These are phyloP conservation scores for Inga laurina DNA, from an alignment of 306 rosid species.

Conservation along the genomic window DNA sequence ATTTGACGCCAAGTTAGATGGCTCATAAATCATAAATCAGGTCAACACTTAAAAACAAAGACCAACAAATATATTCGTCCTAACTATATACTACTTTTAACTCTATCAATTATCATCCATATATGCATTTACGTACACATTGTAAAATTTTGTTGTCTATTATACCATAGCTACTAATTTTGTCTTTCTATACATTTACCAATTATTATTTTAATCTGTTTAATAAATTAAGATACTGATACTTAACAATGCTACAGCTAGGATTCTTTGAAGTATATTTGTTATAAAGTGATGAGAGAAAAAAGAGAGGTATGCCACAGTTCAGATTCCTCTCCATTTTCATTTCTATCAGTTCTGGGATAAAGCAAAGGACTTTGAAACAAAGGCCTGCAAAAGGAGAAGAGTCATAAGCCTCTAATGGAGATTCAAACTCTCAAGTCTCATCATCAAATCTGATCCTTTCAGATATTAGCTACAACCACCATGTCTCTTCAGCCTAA, in stretches of 20 bases:
- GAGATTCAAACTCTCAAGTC: background rate
- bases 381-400: background rate
- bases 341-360: background rate
- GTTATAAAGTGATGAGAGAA: background rate
- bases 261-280: background rate
- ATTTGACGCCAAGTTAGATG: too few species aligned
- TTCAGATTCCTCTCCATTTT: background rate
- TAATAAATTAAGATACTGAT: background rate
- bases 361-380: background rate
- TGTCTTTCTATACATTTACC: background rate
- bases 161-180: too few species aligned
- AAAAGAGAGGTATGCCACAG: background rate
- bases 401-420: background rate
- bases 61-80: too few species aligned
- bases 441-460: background rate
- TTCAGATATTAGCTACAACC: background rate
- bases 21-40: too few species aligned
- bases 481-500: background rate
- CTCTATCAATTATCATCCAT: too few species aligned
- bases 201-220: background rate
- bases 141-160: too few species aligned
- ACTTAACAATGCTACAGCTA: background rate
- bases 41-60: too few species aligned
- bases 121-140: too few species aligned
- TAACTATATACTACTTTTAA: too few species aligned